A percentile compares a stretch with the other conserved stretches of the same genome.
Evolutionary conservation across 2,329 filamentous ascomycete genomes (phyloP).

Genomic region (Fusarium nisikadoi): DNA sequence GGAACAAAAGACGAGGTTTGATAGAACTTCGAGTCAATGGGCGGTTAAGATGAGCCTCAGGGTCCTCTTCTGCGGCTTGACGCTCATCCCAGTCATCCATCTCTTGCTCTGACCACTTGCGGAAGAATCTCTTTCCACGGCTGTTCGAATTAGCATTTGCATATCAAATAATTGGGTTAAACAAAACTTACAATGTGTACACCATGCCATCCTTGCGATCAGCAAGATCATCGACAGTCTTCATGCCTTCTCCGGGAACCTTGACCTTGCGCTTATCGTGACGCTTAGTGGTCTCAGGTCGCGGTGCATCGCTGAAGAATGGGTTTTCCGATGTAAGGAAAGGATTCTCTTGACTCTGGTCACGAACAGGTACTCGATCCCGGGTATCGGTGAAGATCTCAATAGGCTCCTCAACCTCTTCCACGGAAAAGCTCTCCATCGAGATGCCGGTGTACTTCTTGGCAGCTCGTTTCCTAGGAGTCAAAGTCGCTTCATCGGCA

Average conservation of each 20-base stretch:
- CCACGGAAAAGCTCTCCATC: conserved; percentile 67
- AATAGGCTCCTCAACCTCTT: conserved; percentile 69
- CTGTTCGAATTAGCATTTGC: conserved; percentile 55
- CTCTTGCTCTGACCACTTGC: conserved; percentile 67
- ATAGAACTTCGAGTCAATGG: conserved; percentile 74
- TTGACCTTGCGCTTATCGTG: conserved; percentile 66
- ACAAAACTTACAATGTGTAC: conserved; percentile 76
- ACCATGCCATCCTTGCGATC: conserved; percentile 77
- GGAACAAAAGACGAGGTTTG: conserved; percentile 79
- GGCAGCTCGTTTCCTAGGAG: conserved; percentile 66
- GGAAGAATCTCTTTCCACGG: conserved; percentile 83
- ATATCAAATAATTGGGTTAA: neutral
- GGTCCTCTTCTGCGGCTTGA: conserved; percentile 51
- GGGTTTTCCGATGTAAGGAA: conserved; percentile 78
- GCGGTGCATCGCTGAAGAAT: conserved; percentile 66
- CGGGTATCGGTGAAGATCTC: conserved; percentile 82
- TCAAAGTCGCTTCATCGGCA: conserved; percentile 68
- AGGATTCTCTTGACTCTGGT: conserved; percentile 75
- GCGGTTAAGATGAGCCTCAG: conserved; percentile 49
- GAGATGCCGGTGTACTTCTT: conserved; percentile 67
- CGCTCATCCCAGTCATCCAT: conserved; percentile 47
- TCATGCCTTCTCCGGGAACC: conserved; percentile 66
- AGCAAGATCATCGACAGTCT: conserved; percentile 71
- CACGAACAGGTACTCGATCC: conserved; percentile 77
- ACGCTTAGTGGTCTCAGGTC: conserved; percentile 56